Percentiles rank a stretch among this genome's conserved stretches.
Conservation (phyloP, 2,329 filamentous ascomycete genomes). For the Monilinia vaccinii-corymbosi region DNA sequence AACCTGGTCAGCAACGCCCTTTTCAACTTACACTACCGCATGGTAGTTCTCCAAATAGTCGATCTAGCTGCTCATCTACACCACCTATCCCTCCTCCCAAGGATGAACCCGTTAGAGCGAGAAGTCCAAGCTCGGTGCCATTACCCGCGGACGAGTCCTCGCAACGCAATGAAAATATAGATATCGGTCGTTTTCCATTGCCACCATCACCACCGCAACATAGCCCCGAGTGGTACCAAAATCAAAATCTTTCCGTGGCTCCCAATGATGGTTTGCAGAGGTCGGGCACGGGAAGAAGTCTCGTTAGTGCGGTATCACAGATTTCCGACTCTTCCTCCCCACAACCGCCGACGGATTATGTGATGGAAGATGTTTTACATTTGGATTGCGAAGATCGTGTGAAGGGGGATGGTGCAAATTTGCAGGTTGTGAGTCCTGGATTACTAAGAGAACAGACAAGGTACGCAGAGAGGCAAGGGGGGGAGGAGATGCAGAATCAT, state of each 20-base stretch:
- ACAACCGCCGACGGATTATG: neutral
- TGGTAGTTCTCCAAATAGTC: slow-evolving; percentile 10
- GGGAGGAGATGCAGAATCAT: slow-evolving; percentile 7
- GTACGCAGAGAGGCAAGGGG: neutral
- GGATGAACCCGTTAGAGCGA: neutral
- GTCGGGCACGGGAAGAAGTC: slow-evolving; percentile 39
- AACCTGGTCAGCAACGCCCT: slow-evolving; percentile 26
- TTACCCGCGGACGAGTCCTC: neutral
- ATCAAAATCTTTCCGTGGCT: neutral
- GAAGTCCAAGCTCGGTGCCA: neutral
- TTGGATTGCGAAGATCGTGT: neutral
- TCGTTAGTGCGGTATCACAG: slow-evolving; percentile 30
- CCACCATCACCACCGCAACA: neutral
- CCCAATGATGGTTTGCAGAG: neutral
- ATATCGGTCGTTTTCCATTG: slow-evolving; percentile 4
- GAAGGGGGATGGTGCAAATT: neutral
- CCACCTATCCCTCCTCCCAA: slow-evolving; percentile 17
- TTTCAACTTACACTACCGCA: slow-evolving; percentile 27
- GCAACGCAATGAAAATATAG: neutral
- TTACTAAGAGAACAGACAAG: neutral
- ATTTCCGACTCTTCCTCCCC: neutral
- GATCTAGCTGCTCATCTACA: slow-evolving; percentile 5
- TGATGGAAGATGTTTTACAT: slow-evolving; percentile 11
- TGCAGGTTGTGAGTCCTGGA: neutral
- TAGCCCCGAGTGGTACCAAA: neutral